Evolutionary conservation across 2,329 filamentous ascomycete genomes (phyloP).

Genomic region (Aspergillus unguis): DNA sequence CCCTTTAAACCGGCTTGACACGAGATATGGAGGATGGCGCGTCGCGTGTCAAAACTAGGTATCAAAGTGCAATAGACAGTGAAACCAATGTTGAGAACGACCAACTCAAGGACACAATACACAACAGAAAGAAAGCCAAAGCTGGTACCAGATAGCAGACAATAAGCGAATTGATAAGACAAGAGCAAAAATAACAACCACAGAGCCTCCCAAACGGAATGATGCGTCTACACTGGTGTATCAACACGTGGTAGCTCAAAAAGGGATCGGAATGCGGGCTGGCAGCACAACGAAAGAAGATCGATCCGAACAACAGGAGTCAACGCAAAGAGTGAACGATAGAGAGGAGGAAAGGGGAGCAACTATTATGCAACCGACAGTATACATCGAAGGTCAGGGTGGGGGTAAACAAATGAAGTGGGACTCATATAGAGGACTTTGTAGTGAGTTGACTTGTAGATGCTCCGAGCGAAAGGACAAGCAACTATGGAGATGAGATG

Average conservation of each 20-base stretch:
- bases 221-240: slow-evolving; percentile 26
- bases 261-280: slow-evolving; percentile 17
- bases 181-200: slow-evolving; percentile 24
- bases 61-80: slow-evolving; percentile 4
- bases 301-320: slow-evolving; percentile 7
- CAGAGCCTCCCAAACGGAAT: slow-evolving; percentile 32
- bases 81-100: slow-evolving; percentile 10
- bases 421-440: slow-evolving; percentile 14
- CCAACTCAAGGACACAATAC: slow-evolving; percentile 1
- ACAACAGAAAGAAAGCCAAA: slow-evolving; percentile 8
- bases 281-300: slow-evolving; percentile 15
- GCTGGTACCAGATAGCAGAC: slow-evolving; percentile 8
- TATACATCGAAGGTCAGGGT: slow-evolving; percentile 24
- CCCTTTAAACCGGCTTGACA: slow-evolving; percentile 10
- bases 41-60: slow-evolving; percentile 16
- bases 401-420: slow-evolving; percentile 10
- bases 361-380: slow-evolving; percentile 19
- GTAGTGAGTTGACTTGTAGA: slow-evolving; percentile 2
- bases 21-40: slow-evolving; percentile 15
- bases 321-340: slow-evolving; percentile 13
- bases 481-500: slow-evolving; percentile 8
- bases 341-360: slow-evolving; percentile 12
- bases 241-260: slow-evolving; percentile 24
- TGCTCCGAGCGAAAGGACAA: slow-evolving; percentile 2
- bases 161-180: slow-evolving; percentile 14